Conservation (phyloP, 148 eudicot species). For the Persicaria tinctoria region DNA sequence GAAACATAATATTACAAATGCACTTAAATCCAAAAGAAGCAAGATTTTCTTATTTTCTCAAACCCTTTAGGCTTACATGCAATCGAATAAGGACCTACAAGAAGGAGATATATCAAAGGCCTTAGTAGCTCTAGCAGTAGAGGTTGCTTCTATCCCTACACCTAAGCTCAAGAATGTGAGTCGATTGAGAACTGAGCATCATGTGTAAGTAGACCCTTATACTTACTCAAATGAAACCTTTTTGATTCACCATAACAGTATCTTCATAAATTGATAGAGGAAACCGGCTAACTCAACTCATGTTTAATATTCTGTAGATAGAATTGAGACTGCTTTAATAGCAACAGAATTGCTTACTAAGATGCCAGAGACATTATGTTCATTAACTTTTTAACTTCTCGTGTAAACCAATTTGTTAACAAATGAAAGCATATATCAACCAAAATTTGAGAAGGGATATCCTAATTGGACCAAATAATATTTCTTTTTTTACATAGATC, state of each 20-base stretch:
- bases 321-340: no score
- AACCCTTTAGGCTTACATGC: constrained; percentile 53
- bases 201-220: constrained; percentile 63
- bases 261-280: no score
- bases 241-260: not conserved
- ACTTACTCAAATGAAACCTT: not conserved
- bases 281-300: not conserved
- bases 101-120: constrained; percentile 68
- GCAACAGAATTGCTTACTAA: no score
- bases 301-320: not conserved
- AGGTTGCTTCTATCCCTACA: constrained; percentile 81
- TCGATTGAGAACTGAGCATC: constrained; percentile 92
- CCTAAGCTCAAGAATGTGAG: constrained; percentile 86
- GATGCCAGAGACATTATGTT: no score
- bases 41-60: constrained; percentile 17
- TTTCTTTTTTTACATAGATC: not conserved
- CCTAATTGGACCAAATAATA: not conserved
- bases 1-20: no score
- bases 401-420: not conserved
- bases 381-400: not conserved
- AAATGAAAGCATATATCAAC: not conserved
- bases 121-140: constrained; percentile 69
- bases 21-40: no score
- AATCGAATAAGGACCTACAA: constrained; percentile 53
- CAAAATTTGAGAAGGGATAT: not conserved